Evolutionary conservation across 2,329 filamentous ascomycete genomes (phyloP).

Genomic region (Penicillium sp.): DNA sequence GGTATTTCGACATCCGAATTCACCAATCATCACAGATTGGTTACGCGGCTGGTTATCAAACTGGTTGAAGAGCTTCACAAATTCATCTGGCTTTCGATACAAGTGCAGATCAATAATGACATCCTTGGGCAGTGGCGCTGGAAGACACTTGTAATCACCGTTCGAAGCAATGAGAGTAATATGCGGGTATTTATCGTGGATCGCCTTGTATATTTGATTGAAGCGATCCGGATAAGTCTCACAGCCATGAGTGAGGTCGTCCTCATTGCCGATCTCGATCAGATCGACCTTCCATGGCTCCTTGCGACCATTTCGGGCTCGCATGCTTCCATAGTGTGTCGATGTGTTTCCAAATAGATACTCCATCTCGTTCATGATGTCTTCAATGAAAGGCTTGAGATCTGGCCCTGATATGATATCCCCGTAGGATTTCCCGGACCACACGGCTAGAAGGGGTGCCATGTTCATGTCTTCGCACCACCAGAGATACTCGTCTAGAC

Average conservation of each 20-base stretch:
- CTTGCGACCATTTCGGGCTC: conserved; percentile 60
- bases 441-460: conserved; percentile 59
- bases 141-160: conserved; percentile 30
- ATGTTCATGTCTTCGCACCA: conserved; percentile 63
- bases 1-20: conserved; percentile 32
- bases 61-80: conserved; percentile 53
- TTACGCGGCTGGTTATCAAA: conserved; percentile 55
- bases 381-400: conserved; percentile 59
- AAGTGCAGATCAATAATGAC: conserved; percentile 54
- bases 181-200: conserved; percentile 56
- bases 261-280: conserved; percentile 69
- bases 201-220: conserved; percentile 59
- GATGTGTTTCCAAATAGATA: conserved; percentile 59
- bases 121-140: conserved; percentile 32
- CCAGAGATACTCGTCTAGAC: conserved; percentile 61
- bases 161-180: conserved; percentile 57
- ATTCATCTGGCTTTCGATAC: conserved; percentile 53
- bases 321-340: conserved; percentile 58
- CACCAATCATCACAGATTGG: conserved; percentile 33
- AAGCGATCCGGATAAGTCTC: conserved; percentile 58
- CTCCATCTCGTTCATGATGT: conserved; percentile 64
- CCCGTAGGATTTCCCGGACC: conserved; percentile 56
- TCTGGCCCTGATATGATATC: conserved; percentile 51
- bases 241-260: conserved; percentile 58
- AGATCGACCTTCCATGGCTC: conserved; percentile 61